Base-by-base conservation (phyloP, 2,329 filamentous ascomycete genomes). In the Bipolaris zeicola region DNA sequence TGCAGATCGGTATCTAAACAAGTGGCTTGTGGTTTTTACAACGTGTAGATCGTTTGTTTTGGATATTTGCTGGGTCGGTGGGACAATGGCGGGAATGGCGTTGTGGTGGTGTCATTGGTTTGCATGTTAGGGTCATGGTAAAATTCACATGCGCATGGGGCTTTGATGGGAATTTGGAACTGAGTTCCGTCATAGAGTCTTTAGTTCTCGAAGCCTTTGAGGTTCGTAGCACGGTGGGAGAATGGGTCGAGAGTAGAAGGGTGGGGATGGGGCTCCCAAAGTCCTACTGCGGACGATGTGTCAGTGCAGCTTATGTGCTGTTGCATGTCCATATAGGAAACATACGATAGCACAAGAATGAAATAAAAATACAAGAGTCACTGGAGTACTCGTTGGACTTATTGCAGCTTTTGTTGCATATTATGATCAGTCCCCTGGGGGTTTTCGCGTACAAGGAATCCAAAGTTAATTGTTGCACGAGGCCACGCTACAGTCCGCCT, bases 61-160 rank as follows among this genome's bases (percentile, higher is more conserved):
- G 39, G 37, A 26, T 5, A 18, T 43, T 45, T 43, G 38, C 28
- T 31, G 28, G 10, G 28, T 31, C 28, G 28, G 28, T 24, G 44
- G 18, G 34, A 49, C 22, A 33, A 11, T 20, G 22, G 3, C 6
- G 20, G 8, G n/a, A 22, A 52, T 55, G 34, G 52, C 34, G 52
- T 52, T 37, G 24, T 51, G 41, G 16, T 45, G 26, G 34, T 55
- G 52, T 55, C 47, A 52, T 26, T 38, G 36, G 11, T 50, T 22
- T 8, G 18, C 28, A 24, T 41, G 7, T 13, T 33, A 16, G 24
- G 18, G 13, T 31, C 10, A 36, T 34, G 28, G 28, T 13, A 16
- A 46, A n/a, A 33, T 46, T 18, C 10, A 33, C 28, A 34, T 42
- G 11, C 13, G 13, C 22, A 4, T 46, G 4, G 4, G 22, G 6